phyloP scores from a whole-genome alignment of 768 basidiomycete genomes.

The Harrya chromipes region DNA sequence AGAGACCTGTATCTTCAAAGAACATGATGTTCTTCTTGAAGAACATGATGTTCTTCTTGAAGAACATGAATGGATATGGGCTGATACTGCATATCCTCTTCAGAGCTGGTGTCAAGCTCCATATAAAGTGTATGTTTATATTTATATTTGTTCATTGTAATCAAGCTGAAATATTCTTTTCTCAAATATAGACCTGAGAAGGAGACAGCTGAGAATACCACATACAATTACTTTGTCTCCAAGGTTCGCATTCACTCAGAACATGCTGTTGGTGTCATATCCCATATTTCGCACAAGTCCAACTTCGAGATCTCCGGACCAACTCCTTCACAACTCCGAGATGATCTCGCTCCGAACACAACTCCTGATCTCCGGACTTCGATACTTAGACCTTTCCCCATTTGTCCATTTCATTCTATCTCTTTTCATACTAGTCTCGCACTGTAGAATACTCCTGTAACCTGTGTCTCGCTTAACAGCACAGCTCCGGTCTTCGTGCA shows the following conservation, averaged over 20 bases:
- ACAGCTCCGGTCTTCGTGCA: no score
- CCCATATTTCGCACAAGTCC: no score
- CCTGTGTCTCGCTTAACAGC: no score
- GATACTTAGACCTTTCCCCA: no score
- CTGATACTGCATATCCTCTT: conserved; percentile 40
- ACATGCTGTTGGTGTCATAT: conserved; percentile 40
- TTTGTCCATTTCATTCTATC: no score
- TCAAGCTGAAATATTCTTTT: neutral
- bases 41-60: neutral
- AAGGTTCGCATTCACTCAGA: conserved; percentile 32
- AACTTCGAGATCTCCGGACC: no score
- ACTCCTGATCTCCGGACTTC: no score
- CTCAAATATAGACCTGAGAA: conserved; percentile 4
- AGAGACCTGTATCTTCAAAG: conserved; percentile 20
- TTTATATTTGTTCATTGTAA: neutral
- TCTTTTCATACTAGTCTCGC: no score
- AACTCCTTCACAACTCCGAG: no score
- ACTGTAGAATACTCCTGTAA: no score
- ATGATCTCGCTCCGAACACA: no score
- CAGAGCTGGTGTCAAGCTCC: conserved; percentile 29
- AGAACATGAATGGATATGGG: conserved; percentile 38
- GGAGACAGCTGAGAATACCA: neutral
- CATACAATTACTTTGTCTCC: conserved; percentile 35
- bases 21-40: conserved; percentile 1
- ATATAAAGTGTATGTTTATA: conserved; percentile 25